phyloP scores from a whole-genome alignment of 2,329 filamentous ascomycete species.

The Epichloe bromicola region DNA sequence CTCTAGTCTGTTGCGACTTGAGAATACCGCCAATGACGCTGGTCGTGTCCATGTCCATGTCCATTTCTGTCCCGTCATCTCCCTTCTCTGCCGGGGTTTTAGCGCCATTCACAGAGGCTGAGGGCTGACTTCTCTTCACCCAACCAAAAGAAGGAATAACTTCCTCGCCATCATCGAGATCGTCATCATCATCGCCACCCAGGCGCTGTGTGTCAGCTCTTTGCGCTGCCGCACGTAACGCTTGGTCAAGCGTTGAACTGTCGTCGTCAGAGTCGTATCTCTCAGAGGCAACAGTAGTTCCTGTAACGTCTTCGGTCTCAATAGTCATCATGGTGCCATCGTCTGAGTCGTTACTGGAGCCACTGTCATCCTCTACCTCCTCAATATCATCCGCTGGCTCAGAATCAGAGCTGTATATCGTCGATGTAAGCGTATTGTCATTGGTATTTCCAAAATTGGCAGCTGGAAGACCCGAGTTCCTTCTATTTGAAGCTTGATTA shows the following conservation, averaged over 20 bases:
- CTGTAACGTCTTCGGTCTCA: conserved; percentile 65
- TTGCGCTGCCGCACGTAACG: conserved; percentile 59
- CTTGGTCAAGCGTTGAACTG: conserved; percentile 63
- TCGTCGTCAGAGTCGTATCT: conserved; percentile 50
- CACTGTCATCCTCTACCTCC: conserved; percentile 37
- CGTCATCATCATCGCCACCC: conserved; percentile 31
- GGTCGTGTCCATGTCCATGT: conserved; percentile 39
- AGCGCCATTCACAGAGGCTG: conserved; percentile 6
- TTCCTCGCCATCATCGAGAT: conserved; percentile 53
- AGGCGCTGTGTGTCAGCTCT: conserved; percentile 63
- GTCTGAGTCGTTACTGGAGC: conserved; percentile 47
- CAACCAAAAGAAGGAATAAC: conserved; percentile 67
- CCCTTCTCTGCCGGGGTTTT: conserved; percentile 16
- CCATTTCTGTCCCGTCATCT: conserved; percentile 23
- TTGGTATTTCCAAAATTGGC: conserved; percentile 53
- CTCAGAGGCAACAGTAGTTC: conserved; percentile 50
- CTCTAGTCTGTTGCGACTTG: conserved; percentile 29
- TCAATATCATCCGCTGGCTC: conserved; percentile 42
- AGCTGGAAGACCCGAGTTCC: conserved; percentile 54
- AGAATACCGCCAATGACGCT: conserved; percentile 42
- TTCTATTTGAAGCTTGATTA: conserved; percentile 47
- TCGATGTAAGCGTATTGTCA: conserved; percentile 60
- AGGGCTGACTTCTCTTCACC: conserved; percentile 40
- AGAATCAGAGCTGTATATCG: conserved; percentile 59
- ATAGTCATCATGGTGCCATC: conserved; percentile 74